Evolutionary conservation across 75 land plant species (phyloP).

Genomic region (Pinus albicaulis): DNA sequence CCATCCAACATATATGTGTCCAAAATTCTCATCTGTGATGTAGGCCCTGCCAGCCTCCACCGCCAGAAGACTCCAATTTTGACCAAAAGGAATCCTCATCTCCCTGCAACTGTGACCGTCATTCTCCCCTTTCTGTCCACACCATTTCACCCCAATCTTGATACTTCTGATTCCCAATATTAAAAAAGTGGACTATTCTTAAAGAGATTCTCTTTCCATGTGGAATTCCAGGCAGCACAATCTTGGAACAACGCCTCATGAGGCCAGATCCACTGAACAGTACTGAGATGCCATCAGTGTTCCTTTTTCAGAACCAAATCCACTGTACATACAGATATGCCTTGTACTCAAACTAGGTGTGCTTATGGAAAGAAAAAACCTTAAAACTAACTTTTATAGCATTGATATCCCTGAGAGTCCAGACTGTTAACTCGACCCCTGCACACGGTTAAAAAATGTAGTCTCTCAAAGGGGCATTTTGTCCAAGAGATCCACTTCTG

Average conservation of each 20-base stretch:
- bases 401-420: not conserved
- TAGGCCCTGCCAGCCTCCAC: not conserved
- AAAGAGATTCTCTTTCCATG: conserved; percentile 3
- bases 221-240: conserved; percentile 1
- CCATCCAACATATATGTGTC: not conserved
- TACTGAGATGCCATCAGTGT: not conserved
- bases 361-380: too few relatives aligned
- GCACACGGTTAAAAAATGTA: not conserved
- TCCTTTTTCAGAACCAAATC: not conserved
- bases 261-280: not conserved
- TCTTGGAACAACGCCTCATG: conserved; percentile 1
- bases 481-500: not conserved
- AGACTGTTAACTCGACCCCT: not conserved
- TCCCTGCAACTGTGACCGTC: not conserved
- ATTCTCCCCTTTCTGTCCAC: not conserved
- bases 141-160: not conserved
- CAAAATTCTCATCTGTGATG: not conserved
- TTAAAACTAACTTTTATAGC: not conserved
- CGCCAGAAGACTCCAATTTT: not conserved
- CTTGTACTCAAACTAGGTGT: too few relatives aligned
- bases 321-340: not conserved
- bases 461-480: not conserved
- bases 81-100: conserved; percentile 1
- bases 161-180: not conserved
- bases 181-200: not conserved